Evolutionary conservation across 345 rosid species (phyloP).

Genomic region (Acer negundo): DNA sequence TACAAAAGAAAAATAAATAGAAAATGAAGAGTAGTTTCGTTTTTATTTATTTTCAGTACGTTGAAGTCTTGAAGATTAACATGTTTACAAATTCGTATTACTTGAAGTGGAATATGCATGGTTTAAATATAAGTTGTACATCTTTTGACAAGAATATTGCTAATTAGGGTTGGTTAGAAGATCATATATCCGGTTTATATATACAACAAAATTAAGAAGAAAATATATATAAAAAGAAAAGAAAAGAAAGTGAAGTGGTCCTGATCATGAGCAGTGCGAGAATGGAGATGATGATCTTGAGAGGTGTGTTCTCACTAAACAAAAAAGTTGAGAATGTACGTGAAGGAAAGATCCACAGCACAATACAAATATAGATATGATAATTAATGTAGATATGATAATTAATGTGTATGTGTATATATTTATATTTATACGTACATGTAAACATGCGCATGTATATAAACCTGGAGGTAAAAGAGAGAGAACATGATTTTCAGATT

Average conservation of each 20-base stretch:
- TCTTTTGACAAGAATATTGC: not conserved
- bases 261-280: not conserved
- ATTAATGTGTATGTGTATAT: not conserved
- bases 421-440: not conserved
- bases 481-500: too few relatives aligned
- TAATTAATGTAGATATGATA: not conserved
- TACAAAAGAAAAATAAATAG: not conserved
- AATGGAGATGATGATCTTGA: slow-evolving; percentile 18
- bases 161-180: not conserved
- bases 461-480: not conserved
- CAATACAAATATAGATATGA: not conserved
- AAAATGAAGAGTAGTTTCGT: too few relatives aligned
- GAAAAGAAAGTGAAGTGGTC: not conserved
- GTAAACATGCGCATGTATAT: not conserved
- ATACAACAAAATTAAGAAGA: not conserved
- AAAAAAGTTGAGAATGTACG: slow-evolving; percentile 7
- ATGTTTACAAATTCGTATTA: not conserved
- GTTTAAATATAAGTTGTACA: not conserved
- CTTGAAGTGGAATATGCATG: not conserved
- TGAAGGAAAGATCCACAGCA: not conserved
- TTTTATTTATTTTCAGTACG: too few relatives aligned
- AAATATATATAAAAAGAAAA: too few relatives aligned
- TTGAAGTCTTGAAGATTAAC: too few relatives aligned
- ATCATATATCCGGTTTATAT: not conserved
- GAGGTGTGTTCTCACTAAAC: slow-evolving; percentile 16